Evolutionary conservation across 352 stramenopile genomes (phyloP).

Genomic region (Phytophthora vignae): DNA sequence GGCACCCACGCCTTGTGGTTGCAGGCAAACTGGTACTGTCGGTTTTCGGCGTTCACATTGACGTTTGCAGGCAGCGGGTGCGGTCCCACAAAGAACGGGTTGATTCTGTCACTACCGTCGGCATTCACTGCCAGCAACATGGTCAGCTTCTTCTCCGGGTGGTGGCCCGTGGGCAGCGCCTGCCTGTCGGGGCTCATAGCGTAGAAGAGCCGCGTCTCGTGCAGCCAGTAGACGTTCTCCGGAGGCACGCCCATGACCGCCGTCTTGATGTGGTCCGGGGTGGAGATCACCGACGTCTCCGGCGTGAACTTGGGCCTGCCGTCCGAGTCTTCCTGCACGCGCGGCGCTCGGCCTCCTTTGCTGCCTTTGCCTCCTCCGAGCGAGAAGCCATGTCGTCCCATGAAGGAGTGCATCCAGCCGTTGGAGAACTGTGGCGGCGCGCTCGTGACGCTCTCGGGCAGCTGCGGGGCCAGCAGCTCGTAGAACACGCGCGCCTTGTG

Average conservation of each 20-base stretch:
- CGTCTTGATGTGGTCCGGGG: slow-evolving; percentile 50
- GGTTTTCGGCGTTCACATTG: slow-evolving; percentile 20
- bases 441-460: slow-evolving; percentile 36
- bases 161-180: slow-evolving; percentile 31
- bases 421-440: slow-evolving; percentile 86
- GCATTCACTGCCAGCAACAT: slow-evolving; percentile 71
- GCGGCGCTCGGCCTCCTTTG: slow-evolving; percentile 19
- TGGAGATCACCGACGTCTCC: slow-evolving; percentile 56
- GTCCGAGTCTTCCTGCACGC: slow-evolving; percentile 32
- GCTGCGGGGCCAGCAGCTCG: slow-evolving; percentile 61
- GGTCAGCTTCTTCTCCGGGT: slow-evolving; percentile 58
- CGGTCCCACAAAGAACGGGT: slow-evolving; percentile 73
- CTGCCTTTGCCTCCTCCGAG: slow-evolving; percentile 35
- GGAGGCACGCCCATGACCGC: slow-evolving; percentile 55
- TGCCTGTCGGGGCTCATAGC: slow-evolving; percentile 46
- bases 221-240: slow-evolving; percentile 79
- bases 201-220: slow-evolving; percentile 73
- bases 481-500: slow-evolving; percentile 76
- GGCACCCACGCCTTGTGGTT: slow-evolving; percentile 80
- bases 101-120: slow-evolving; percentile 72
- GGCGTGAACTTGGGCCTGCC: slow-evolving; percentile 35
- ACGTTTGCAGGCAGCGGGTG: slow-evolving; percentile 34
- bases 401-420: slow-evolving; percentile 88
- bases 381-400: slow-evolving; percentile 76
- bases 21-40: slow-evolving; percentile 66